Evolutionary conservation across 78 protist species (phyloP).

Genomic region (Monosiga brevicollis): DNA sequence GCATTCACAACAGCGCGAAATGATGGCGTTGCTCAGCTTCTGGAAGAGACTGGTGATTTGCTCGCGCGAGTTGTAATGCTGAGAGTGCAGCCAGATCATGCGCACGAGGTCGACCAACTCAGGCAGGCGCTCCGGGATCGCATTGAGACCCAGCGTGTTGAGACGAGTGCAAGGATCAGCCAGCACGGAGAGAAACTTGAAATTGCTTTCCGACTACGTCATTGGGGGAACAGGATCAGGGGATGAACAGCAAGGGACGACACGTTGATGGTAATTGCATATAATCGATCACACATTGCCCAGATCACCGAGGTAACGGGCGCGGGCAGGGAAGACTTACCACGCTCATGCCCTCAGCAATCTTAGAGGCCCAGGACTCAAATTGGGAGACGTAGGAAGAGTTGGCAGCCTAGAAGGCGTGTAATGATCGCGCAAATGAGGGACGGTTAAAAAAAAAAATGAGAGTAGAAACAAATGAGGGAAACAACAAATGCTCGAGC

Average conservation of each 20-base stretch:
- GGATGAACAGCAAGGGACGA: not conserved
- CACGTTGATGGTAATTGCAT: not conserved
- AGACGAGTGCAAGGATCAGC: constrained; percentile 52
- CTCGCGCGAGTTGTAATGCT: constrained; percentile 48
- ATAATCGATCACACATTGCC: too few relatives aligned
- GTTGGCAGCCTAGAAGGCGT: not conserved
- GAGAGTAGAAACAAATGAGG: too few relatives aligned
- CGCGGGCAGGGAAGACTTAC: not conserved
- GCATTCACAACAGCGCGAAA: constrained; percentile 43
- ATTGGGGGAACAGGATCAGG: too few relatives aligned
- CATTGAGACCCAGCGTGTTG: constrained; percentile 24
- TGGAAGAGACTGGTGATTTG: constrained; percentile 44
- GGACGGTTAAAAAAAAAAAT: too few relatives aligned
- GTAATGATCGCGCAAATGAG: too few relatives aligned
- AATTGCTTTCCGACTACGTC: constrained; percentile 65
- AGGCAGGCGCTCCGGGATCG: constrained; percentile 50
- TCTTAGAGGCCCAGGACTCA: constrained; percentile 23
- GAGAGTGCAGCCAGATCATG: constrained; percentile 46
- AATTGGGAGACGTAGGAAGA: constrained; percentile 57
- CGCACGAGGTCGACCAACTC: constrained; percentile 36
- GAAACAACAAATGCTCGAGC: too few relatives aligned
- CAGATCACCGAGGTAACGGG: too few relatives aligned
- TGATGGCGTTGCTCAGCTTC: constrained; percentile 58
- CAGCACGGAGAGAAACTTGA: constrained; percentile 40
- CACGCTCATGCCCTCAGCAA: not conserved